Conservation (phyloP, 192 early-diverging fungal genomes). For the Bifiguratus adelaidae region DNA sequence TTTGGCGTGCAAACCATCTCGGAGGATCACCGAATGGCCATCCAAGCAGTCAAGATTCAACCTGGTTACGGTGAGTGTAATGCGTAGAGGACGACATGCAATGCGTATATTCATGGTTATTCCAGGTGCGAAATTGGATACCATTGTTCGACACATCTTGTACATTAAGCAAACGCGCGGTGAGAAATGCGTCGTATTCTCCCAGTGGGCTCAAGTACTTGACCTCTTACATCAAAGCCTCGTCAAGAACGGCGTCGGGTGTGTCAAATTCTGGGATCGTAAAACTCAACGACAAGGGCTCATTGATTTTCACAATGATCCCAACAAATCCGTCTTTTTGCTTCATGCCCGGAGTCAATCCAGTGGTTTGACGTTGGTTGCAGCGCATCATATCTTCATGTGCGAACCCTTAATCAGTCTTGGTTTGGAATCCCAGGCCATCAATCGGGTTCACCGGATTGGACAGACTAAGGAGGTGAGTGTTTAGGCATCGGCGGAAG, state of each 20-base stretch:
- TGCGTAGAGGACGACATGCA: too few species aligned
- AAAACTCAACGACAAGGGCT: constrained; percentile 10
- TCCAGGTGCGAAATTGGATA: constrained; percentile 25
- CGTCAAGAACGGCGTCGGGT: constrained; percentile 18
- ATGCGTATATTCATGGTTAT: too few species aligned
- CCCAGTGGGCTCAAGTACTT: constrained; percentile 27
- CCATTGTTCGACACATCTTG: constrained; percentile 25
- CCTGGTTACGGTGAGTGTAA: too few species aligned
- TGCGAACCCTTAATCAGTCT: constrained; percentile 27
- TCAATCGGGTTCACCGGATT: constrained; percentile 31
- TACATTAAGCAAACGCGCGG: constrained; percentile 10
- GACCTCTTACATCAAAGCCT: constrained; percentile 14
- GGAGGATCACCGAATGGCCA: too few species aligned
- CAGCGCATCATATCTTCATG: constrained; percentile 25
- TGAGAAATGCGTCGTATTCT: constrained; percentile 30
- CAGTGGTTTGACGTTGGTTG: constrained; percentile 26
- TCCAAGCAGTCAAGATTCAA: too few species aligned
- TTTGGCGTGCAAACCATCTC: too few species aligned
- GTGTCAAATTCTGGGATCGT: constrained; percentile 17
- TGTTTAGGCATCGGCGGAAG: background rate
- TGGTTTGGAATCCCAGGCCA: constrained; percentile 25
- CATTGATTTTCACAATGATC: constrained; percentile 14
- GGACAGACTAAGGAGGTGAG: constrained; percentile 25
- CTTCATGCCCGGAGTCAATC: constrained; percentile 28
- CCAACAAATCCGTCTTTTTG: constrained; percentile 21